A percentile compares a stretch with the other conserved stretches of the same genome.
Conservation (phyloP, 768 basidiomycete genomes). For the Lactarius vividus region DNA sequence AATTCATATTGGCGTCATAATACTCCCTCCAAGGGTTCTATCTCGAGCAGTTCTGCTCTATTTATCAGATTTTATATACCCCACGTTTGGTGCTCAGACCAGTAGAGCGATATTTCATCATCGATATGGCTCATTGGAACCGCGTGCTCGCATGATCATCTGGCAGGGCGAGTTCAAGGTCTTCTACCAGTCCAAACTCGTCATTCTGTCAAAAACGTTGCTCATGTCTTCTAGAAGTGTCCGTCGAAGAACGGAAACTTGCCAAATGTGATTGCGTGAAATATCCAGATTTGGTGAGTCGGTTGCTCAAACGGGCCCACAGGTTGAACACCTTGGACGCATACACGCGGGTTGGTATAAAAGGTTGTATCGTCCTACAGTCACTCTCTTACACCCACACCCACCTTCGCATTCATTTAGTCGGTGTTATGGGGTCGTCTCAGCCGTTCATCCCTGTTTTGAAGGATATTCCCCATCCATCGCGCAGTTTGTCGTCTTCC, state of each 20-base stretch:
- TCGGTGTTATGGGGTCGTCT: constrained; percentile 22
- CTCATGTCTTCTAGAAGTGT: constrained; percentile 26
- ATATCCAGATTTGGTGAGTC: constrained; percentile 21
- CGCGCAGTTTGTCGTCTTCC: constrained; percentile 38
- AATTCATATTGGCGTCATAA: constrained; percentile 9
- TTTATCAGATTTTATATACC: neutral
- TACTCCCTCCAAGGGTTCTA: neutral
- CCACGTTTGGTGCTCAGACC: neutral
- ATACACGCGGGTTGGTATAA: constrained; percentile 22
- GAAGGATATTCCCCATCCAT: constrained; percentile 24
- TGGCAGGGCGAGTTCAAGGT: neutral
- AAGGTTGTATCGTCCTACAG: constrained; percentile 20
- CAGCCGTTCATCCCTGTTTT: constrained; percentile 25
- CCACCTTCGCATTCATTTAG: constrained; percentile 12
- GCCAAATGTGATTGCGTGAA: constrained; percentile 24
- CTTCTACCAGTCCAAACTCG: constrained; percentile 7
- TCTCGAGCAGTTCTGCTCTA: neutral
- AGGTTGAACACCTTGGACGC: constrained; percentile 15
- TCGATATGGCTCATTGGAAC: neutral
- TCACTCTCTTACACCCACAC: constrained; percentile 19
- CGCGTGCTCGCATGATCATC: neutral
- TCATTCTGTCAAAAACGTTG: constrained; percentile 16
- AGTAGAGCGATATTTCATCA: constrained; percentile 1
- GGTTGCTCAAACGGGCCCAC: constrained; percentile 17
- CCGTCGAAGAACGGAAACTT: constrained; percentile 24